Evolutionary conservation across 495 filamentous ascomycete genomes (phyloP).

Genomic region (Durotheca rogersii): DNA sequence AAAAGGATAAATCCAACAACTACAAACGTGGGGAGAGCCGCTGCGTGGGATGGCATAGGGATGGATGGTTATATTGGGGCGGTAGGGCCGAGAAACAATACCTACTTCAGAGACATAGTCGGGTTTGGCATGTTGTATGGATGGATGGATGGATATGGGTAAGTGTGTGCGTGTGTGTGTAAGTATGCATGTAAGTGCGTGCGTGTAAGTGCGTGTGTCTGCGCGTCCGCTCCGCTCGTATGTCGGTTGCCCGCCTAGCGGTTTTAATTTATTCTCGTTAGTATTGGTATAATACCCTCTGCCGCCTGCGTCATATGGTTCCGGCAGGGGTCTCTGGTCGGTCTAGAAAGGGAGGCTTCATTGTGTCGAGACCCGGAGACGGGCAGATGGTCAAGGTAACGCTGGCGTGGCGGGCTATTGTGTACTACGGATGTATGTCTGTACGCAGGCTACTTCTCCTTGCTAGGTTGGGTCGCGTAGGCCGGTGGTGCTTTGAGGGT

Average conservation of each 20-base stretch:
- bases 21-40: slow-evolving; percentile 32
- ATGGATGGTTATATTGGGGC: slow-evolving; percentile 40
- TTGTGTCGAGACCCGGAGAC: slow-evolving; percentile 39
- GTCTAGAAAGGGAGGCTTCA: slow-evolving; percentile 40
- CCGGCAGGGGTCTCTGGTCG: slow-evolving; percentile 39
- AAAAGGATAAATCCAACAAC: slow-evolving; percentile 38
- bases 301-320: slow-evolving; percentile 42
- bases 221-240: slow-evolving; percentile 40
- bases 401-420: slow-evolving; percentile 34
- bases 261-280: neutral
- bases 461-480: slow-evolving; percentile 31
- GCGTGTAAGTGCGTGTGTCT: slow-evolving; percentile 36
- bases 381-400: slow-evolving; percentile 37
- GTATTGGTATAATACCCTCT: slow-evolving; percentile 38
- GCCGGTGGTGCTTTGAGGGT: slow-evolving; percentile 34
- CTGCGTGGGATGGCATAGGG: slow-evolving; percentile 35
- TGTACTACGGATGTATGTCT: slow-evolving; percentile 2
- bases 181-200: too few relatives aligned
- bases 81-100: slow-evolving; percentile 42
- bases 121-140: slow-evolving; percentile 40
- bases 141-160: slow-evolving; percentile 29
- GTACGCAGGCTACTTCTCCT: too few relatives aligned
- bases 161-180: slow-evolving; percentile 38
- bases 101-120: slow-evolving; percentile 39
- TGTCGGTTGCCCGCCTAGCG: slow-evolving; percentile 34